phyloP scores from a whole-genome alignment of 805 yeast species.

The Cyberlindnera mycetangii region DNA sequence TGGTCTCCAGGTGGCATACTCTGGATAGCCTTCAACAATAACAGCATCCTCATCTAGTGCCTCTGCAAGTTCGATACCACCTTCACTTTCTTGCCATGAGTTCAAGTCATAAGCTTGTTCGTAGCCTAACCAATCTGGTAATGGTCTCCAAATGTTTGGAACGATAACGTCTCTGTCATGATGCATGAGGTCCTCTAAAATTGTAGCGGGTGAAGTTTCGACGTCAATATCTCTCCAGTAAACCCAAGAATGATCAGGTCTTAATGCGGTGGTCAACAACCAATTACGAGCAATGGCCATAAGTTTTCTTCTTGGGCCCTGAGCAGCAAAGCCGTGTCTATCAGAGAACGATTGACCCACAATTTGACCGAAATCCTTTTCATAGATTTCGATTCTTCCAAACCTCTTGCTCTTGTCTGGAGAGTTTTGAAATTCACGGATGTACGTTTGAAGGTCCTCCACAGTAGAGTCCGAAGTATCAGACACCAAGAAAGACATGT shows the following conservation, averaged over 20 bases:
- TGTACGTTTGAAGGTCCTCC: constrained; percentile 55
- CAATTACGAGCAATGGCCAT: constrained; percentile 97
- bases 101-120: constrained; percentile 84
- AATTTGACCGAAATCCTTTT: constrained; percentile 89
- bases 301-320: constrained; percentile 89
- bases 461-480: constrained; percentile 89
- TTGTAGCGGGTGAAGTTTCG: constrained; percentile 82
- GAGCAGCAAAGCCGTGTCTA: constrained; percentile 94
- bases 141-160: constrained; percentile 91
- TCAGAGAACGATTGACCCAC: constrained; percentile 93
- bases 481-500: constrained; percentile 79
- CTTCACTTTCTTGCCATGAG: constrained; percentile 84
- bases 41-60: constrained; percentile 88
- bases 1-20: constrained; percentile 97
- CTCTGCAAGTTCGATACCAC: constrained; percentile 74
- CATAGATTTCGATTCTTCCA: constrained; percentile 83
- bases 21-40: constrained; percentile 96
- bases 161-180: constrained; percentile 90
- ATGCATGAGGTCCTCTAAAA: constrained; percentile 88
- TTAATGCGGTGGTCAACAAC: constrained; percentile 81
- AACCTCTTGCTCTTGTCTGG: constrained; percentile 60
- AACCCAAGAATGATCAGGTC: constrained; percentile 93
- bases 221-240: constrained; percentile 98
- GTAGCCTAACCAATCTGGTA: constrained; percentile 82
- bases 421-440: constrained; percentile 63